These are phyloP conservation scores for Fusarium staphyleae DNA, from an alignment of 2,329 filamentous ascomycete species.

Conservation along the genomic window DNA sequence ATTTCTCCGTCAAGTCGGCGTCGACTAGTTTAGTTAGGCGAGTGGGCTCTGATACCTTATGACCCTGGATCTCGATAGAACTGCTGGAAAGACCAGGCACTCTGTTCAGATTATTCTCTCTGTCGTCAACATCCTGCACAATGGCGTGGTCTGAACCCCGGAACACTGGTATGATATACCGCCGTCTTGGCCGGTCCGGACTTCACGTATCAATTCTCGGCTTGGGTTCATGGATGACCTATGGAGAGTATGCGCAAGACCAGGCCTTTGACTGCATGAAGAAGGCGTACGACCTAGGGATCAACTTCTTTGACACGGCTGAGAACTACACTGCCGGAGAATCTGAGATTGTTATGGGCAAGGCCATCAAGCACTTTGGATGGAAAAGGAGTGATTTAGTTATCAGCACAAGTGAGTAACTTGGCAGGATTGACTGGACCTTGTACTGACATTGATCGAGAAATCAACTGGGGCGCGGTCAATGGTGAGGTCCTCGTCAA, in stretches of 20 bases:
- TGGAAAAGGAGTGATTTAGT: slow-evolving; percentile 70
- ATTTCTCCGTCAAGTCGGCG: slow-evolving; percentile 37
- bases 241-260: slow-evolving; percentile 70
- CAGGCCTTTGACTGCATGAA: slow-evolving; percentile 68
- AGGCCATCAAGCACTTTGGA: slow-evolving; percentile 65
- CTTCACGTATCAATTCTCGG: slow-evolving; percentile 73
- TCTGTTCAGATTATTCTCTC: neutral
- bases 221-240: slow-evolving; percentile 71
- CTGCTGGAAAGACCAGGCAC: neutral
- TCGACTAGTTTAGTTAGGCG: neutral
- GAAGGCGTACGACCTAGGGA: slow-evolving; percentile 64
- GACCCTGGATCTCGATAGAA: neutral
- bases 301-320: slow-evolving; percentile 71
- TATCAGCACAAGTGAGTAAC: slow-evolving; percentile 59
- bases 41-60: neutral
- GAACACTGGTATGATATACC: slow-evolving; percentile 54
- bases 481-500: slow-evolving; percentile 69
- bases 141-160: slow-evolving; percentile 55
- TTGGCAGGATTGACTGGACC: rapidly evolving
- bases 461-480: slow-evolving; percentile 70
- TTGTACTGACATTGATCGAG: slow-evolving; percentile 22
- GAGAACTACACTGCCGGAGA: slow-evolving; percentile 67
- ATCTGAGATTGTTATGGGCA: slow-evolving; percentile 69
- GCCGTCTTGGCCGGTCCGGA: slow-evolving; percentile 59
- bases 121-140: slow-evolving; percentile 22